phyloP scores from a whole-genome alignment of 768 basidiomycete genomes.

The Macrolepiota albuminosa region DNA sequence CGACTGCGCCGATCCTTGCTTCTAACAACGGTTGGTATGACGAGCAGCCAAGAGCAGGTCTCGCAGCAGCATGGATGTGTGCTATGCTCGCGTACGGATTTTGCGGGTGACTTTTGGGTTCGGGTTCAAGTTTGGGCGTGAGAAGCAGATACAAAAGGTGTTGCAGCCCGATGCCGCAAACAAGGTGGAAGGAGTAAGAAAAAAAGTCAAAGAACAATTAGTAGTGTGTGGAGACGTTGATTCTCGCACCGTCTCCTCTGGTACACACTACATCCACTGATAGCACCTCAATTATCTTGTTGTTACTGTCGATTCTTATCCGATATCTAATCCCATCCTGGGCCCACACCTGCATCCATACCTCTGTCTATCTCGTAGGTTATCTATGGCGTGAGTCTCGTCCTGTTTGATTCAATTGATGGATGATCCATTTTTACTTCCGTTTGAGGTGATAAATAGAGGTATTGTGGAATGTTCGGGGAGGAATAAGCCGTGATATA shows the following conservation, averaged over 20 bases:
- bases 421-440: conserved; percentile 97
- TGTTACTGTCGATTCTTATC: background rate
- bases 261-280: conserved; percentile 14
- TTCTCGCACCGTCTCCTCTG: conserved; percentile 31
- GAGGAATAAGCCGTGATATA: conserved; percentile 73
- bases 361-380: conserved; percentile 43
- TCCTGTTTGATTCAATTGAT: conserved; percentile 78
- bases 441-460: conserved; percentile 90
- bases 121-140: conserved; percentile 87
- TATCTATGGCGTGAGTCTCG: conserved; percentile 74
- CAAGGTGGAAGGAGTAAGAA: background rate
- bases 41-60: conserved; percentile 70
- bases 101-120: conserved; percentile 90
- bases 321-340: background rate
- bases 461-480: conserved; percentile 70
- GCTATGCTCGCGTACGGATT: conserved; percentile 89
- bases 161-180: background rate
- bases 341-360: background rate
- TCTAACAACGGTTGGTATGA: conserved; percentile 85
- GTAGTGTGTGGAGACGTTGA: conserved; percentile 9
- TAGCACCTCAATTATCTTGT: background rate
- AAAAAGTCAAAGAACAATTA: background rate
- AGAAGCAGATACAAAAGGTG: conserved; percentile 42
- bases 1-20: conserved; percentile 74
- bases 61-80: conserved; percentile 91